Conservation (phyloP, 371 early-diverging fungal species). For the Chytridiales sp. region DNA sequence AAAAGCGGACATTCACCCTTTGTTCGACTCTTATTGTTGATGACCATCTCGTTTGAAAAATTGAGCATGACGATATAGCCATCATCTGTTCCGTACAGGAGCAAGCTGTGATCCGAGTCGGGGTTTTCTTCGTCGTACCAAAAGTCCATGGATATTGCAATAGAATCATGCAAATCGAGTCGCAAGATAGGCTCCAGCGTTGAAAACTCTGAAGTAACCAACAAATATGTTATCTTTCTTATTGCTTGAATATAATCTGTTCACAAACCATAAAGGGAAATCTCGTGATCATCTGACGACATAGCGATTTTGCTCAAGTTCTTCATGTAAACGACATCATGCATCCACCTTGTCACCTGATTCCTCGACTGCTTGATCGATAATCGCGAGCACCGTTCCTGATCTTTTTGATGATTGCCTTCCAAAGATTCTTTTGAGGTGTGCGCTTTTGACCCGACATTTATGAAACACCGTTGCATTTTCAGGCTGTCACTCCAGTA, state of each 20-base stretch:
- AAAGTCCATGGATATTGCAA: conserved; percentile 39
- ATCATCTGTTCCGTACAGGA: conserved; percentile 49
- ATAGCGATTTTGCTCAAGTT: conserved; percentile 43
- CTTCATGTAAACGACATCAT: conserved; percentile 38
- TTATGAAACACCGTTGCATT: conserved; percentile 41
- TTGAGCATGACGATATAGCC: conserved; percentile 40
- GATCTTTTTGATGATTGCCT: no score
- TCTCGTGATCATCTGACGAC: conserved; percentile 49
- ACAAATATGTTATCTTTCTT: neutral
- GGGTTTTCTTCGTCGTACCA: conserved; percentile 36
- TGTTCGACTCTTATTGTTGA: conserved; percentile 18
- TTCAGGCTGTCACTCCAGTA: conserved; percentile 50
- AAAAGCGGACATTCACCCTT: conserved; percentile 29
- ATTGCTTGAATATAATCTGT: neutral
- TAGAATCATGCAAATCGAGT: conserved; percentile 42
- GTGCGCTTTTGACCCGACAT: conserved; percentile 36
- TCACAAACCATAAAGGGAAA: conserved; percentile 45
- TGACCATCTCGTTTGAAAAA: conserved; percentile 30
- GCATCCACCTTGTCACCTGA: conserved; percentile 42
- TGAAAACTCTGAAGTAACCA: conserved; percentile 27
- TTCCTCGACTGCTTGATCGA: no score
- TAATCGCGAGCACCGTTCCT: no score
- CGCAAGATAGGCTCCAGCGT: conserved; percentile 39
- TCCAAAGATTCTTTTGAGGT: no score
- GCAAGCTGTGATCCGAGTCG: conserved; percentile 32